phyloP scores from a whole-genome alignment of 129 eudicot species.

The Centrapalus pauciflorus region DNA sequence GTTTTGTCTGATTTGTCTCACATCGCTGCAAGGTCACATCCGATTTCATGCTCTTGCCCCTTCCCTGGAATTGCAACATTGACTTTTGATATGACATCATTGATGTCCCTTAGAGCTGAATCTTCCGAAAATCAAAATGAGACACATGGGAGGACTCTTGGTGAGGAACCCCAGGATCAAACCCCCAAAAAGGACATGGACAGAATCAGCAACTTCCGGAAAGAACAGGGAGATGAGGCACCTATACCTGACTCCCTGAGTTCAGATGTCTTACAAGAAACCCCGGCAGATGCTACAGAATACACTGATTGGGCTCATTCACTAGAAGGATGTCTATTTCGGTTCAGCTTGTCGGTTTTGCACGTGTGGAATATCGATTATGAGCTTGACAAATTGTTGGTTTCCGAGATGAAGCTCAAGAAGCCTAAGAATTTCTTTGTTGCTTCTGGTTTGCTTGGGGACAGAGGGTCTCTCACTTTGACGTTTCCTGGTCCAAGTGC shows the following conservation, averaged over 20 bases:
- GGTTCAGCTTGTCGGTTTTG: constrained; percentile 81
- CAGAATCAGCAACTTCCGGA: constrained; percentile 14
- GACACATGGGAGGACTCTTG: too few species aligned
- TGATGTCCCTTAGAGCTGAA: constrained; percentile 58
- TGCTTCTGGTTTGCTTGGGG: constrained; percentile 89
- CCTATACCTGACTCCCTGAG: constrained; percentile 27
- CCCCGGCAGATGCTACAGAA: constrained; percentile 26
- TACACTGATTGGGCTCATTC: constrained; percentile 40
- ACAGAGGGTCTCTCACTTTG: constrained; percentile 84
- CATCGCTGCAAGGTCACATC: constrained; percentile 22
- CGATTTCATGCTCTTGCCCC: constrained; percentile 71
- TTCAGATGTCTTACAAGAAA: constrained; percentile 30
- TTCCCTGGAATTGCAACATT: constrained; percentile 79
- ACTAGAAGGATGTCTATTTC: constrained; percentile 58
- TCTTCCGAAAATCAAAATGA: constrained; percentile 26
- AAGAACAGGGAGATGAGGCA: constrained; percentile 30
- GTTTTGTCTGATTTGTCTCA: constrained; percentile 22
- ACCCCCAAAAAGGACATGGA: constrained; percentile 25
- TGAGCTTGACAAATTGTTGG: constrained; percentile 72
- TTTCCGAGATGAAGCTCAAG: constrained; percentile 76
- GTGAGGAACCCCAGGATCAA: too few species aligned
- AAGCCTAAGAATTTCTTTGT: constrained; percentile 57
- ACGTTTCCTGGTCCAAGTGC: constrained; percentile 70
- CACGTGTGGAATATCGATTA: constrained; percentile 84
- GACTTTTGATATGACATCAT: constrained; percentile 59